Base-by-base conservation (phyloP, 2,329 filamentous ascomycete genomes). In the Colletotrichum australisinense region DNA sequence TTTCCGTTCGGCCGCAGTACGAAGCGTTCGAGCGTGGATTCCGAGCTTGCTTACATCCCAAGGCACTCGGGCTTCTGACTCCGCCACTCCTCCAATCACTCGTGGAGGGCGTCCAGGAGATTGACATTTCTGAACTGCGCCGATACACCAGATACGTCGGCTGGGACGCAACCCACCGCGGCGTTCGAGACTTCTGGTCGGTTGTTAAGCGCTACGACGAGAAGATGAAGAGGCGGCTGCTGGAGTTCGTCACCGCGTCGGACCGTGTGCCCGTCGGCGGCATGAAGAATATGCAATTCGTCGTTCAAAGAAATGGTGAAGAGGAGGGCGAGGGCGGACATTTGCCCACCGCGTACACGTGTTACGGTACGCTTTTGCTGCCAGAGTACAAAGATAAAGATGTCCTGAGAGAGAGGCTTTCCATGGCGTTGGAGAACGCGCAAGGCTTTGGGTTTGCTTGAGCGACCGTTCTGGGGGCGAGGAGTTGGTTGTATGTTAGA, bases 161-260 rank as follows among this genome's bases (percentile, higher is more conserved):
- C 16, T 98, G 94, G 87, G 89, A 92, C 58, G 85, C 91, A 0
- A 86, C 86, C 0, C 92, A 97, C 76, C 90, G 86, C 16, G 90
- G 93, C 1, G 91, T 99, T 55, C 85, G 86, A 28, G 90, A 93
- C 76, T 98, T 99, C 81, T 99, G 97, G 97, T 87, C 87, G 14
- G 88, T 98, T 8, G 93, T 98, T 1, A 89, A 89, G 75, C 82
- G 81, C 46, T 97, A 90, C 79, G 88, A 91, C 72, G 87, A 92
- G 19, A 86, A 89, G 57, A 93, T 95, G 86, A 93, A 93, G 82
- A 89, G 91, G 65, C 91, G 90, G 78, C 84, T 99, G 42, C 87
- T 99, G 38, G 95, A 98, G 81, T 99, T 99, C 79, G 95, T 99
- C 35, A 99, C 97, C 16, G 96, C 96, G 0, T 96, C 93, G 77